phyloP scores from a whole-genome alignment of 176 grass and related monocot species.

The Triticum urartu region DNA sequence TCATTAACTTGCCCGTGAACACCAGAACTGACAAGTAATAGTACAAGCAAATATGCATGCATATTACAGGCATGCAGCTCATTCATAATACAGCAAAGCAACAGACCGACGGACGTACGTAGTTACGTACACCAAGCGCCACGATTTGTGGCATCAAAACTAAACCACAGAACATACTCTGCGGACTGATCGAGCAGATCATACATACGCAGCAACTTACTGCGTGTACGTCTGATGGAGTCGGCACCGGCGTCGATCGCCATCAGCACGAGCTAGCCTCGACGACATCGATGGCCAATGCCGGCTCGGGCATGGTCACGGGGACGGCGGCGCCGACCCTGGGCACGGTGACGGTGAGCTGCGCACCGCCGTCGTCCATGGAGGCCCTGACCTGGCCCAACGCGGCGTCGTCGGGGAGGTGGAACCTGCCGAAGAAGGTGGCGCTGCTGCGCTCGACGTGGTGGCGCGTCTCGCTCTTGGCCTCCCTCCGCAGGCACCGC shows the following conservation, averaged over 20 bases:
- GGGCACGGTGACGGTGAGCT: conserved; percentile 68
- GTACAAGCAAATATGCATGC: not conserved
- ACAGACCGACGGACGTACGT: too few relatives aligned
- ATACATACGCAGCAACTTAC: not conserved
- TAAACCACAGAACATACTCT: too few relatives aligned
- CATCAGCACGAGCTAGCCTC: conserved; percentile 25
- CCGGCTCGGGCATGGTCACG: not conserved
- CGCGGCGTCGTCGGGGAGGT: conserved; percentile 52
- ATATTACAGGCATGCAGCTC: too few relatives aligned
- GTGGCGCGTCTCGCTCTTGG: conserved; percentile 32
- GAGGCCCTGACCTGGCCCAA: conserved; percentile 57
- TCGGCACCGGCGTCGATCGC: not conserved
- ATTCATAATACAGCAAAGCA: too few relatives aligned
- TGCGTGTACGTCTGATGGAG: not conserved
- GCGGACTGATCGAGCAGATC: not conserved
- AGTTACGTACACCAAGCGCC: too few relatives aligned
- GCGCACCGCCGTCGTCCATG: conserved; percentile 52
- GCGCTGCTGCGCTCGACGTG: conserved; percentile 59
- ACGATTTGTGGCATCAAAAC: too few relatives aligned
- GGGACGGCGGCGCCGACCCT: conserved; percentile 12
- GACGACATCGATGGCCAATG: conserved; percentile 25
- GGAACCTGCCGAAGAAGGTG: conserved; percentile 59
- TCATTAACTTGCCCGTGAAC: not conserved
- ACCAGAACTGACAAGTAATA: not conserved
- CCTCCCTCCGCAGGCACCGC: conserved; percentile 37